Base-by-base conservation (phyloP, 306 rosid genomes). In the Begonia loranthoides region DNA sequence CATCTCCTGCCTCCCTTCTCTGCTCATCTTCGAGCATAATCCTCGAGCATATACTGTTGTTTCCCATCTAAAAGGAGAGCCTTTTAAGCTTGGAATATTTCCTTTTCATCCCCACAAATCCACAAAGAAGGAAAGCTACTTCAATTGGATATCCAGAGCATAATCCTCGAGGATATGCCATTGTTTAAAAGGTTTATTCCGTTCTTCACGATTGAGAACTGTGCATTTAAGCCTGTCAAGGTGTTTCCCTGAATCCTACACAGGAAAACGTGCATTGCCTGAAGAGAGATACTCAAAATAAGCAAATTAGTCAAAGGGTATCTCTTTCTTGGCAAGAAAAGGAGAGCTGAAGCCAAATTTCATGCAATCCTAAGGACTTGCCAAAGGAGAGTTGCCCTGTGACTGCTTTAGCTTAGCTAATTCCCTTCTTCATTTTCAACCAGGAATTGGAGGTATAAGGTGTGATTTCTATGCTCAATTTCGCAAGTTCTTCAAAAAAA, bases 351-450 rank as follows among this genome's bases (percentile, higher is more conserved):
- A 10, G 13, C n/a, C 47, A 3, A n/a, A 43, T n/a, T 43, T 43
- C 13, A 43, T 43, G 47, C 15, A 10, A 48, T 48, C 51, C 51
- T 17, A 48, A 16, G 5, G 5, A 52, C 63, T 52, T 68, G 73
- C 73, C 78, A 73, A 73, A 59, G 73, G 70, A 73, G 78, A 73
- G 78, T 63, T 67, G 67, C 70, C 70, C 78, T 59, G 64, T 55
- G 71, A 70, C 67, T 50, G 63, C 50, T 72, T 72, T 55, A 58
- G 70, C 73, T 73, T 73, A 67, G 3, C 5, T 49, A 52, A 19
- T 52, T 51, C 12, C 34, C 16, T 4, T 16, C n/a, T 41, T 41
- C 46, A 19, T 19, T 28, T 1, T 28, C 36, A 28, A 4, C 36
- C 36, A 28, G 36, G 9, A 28, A 28, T 4, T 28, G 36, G 8